phyloP scores from a whole-genome alignment of 306 rosid genomes.

The Begonia masoniana region DNA sequence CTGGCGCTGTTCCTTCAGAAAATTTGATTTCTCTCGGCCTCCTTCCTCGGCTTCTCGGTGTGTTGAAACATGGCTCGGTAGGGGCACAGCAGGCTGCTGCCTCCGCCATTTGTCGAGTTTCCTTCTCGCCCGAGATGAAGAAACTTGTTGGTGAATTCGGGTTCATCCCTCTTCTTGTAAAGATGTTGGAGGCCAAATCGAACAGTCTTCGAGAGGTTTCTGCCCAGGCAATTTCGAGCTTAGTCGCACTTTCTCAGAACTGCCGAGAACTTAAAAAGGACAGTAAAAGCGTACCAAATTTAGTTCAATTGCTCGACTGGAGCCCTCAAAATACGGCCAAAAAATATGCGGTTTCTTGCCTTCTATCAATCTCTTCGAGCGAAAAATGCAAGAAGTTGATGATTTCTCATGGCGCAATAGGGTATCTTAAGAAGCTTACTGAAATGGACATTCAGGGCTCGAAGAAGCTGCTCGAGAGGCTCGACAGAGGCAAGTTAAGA shows the following conservation, averaged over 20 bases:
- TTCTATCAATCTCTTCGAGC: slow-evolving; percentile 50
- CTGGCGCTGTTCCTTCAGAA: slow-evolving; percentile 46
- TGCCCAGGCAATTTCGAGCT: slow-evolving; percentile 60
- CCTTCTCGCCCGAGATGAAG: slow-evolving; percentile 66
- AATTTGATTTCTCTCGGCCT: slow-evolving; percentile 49
- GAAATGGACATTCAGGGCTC: slow-evolving; percentile 94
- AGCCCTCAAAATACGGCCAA: slow-evolving; percentile 77
- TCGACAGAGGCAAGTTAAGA: slow-evolving; percentile 83
- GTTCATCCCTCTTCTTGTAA: slow-evolving; percentile 59
- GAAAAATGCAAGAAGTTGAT: slow-evolving; percentile 80
- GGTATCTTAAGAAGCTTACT: slow-evolving; percentile 80
- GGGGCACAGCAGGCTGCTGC: slow-evolving; percentile 80
- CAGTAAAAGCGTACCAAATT: slow-evolving; percentile 62
- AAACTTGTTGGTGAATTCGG: slow-evolving; percentile 67
- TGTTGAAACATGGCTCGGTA: slow-evolving; percentile 53
- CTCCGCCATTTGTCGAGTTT: slow-evolving; percentile 46
- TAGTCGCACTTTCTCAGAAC: slow-evolving; percentile 50
- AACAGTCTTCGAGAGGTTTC: slow-evolving; percentile 51
- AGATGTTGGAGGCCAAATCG: slow-evolving; percentile 76
- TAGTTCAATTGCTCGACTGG: slow-evolving; percentile 90
- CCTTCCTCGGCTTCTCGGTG: slow-evolving; percentile 53
- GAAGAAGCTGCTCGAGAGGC: slow-evolving; percentile 68
- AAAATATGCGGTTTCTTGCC: slow-evolving; percentile 72
- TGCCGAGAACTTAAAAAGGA: slow-evolving; percentile 69
- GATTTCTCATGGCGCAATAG: slow-evolving; percentile 88